Conservation (phyloP, 768 basidiomycete species). For the Lepiota brunneoincarnata region DNA sequence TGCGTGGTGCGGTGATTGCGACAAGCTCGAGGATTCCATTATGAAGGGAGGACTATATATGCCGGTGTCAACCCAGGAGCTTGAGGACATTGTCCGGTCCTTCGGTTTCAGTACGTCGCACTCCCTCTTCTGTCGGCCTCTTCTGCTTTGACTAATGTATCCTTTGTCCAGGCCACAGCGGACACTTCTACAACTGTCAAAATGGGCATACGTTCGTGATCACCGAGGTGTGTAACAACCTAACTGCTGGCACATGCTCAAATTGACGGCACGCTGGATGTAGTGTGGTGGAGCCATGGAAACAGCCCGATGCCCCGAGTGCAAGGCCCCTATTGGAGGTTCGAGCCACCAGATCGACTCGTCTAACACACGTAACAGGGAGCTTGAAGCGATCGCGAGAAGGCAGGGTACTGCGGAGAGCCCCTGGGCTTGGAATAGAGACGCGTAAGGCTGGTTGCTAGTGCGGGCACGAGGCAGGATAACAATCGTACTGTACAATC, state of each 20-base stretch:
- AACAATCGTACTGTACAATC: too few species aligned
- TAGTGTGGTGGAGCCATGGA: constrained; percentile 62
- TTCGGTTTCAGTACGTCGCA: not conserved
- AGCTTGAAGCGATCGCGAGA: constrained; percentile 45
- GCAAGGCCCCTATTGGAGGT: constrained; percentile 53
- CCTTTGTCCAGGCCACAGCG: constrained; percentile 21
- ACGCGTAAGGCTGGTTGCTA: not conserved
- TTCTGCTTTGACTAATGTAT: not conserved
- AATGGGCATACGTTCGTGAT: constrained; percentile 68
- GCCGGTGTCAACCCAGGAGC: constrained; percentile 9
- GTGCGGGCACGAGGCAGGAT: too few species aligned
- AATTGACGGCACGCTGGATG: not conserved
- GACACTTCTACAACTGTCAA: constrained; percentile 48
- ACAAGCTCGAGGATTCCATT: not conserved
- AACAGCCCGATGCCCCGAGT: constrained; percentile 52
- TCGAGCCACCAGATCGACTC: constrained; percentile 33
- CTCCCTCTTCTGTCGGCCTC: not conserved
- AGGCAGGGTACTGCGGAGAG: not conserved
- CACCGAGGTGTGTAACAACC: constrained; percentile 36
- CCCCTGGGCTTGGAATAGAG: constrained; percentile 4
- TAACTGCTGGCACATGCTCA: not conserved
- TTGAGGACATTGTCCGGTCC: constrained; percentile 1
- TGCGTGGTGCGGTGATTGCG: not conserved
- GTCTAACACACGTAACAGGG: constrained; percentile 41
- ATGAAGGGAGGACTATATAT: not conserved